Conservation (phyloP, 495 filamentous ascomycete genomes). For the Cenococcum geophilum region DNA sequence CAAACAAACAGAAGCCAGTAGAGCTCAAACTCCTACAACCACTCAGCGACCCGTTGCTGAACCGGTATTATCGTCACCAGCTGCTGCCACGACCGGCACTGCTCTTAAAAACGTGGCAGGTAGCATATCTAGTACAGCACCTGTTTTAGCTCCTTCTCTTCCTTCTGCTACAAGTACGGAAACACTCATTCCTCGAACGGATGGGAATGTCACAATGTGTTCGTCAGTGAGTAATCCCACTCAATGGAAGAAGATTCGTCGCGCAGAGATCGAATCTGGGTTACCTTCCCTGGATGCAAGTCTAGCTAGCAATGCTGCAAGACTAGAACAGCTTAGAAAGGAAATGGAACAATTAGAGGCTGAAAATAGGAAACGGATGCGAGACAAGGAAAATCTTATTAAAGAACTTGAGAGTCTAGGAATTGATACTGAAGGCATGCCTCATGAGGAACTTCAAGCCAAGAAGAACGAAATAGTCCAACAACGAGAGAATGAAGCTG, state of each 20-base stretch:
- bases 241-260: conserved; percentile 21
- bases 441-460: conserved; percentile 41
- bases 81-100: not conserved
- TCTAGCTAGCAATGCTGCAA: conserved; percentile 30
- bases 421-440: conserved; percentile 43
- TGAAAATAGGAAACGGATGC: conserved; percentile 48
- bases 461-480: conserved; percentile 30
- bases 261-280: conserved; percentile 22
- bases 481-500: conserved; percentile 6
- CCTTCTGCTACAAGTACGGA: not conserved
- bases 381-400: conserved; percentile 37
- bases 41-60: not conserved
- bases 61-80: not conserved
- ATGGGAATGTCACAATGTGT: not conserved
- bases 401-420: conserved; percentile 47
- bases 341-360: conserved; percentile 56
- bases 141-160: too few species aligned
- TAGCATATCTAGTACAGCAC: too few species aligned
- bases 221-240: not conserved
- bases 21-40: not conserved
- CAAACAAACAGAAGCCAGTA: conserved; percentile 29
- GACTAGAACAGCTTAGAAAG: conserved; percentile 48
- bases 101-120: too few species aligned
- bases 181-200: not conserved
- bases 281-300: conserved; percentile 21